These are phyloP conservation scores for Ajuga chamaepitys DNA, from an alignment of 257 asterid genomes.

Conservation along the genomic window DNA sequence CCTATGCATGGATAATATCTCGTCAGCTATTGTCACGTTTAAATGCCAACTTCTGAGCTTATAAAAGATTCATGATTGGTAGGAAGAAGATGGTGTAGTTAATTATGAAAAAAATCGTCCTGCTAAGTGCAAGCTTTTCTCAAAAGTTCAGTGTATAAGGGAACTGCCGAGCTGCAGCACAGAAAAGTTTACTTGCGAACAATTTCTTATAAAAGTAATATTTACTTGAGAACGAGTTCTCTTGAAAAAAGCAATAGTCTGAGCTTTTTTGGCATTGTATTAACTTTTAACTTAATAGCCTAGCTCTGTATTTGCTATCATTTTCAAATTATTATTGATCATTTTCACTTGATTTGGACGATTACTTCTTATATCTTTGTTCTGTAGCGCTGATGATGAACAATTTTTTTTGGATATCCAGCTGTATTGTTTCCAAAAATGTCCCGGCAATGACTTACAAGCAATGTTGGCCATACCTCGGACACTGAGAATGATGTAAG, in stretches of 20 bases:
- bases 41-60: constrained; percentile 1
- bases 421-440: constrained; percentile 69
- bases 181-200: neutral
- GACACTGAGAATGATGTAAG: constrained; percentile 98
- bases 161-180: neutral
- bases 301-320: neutral
- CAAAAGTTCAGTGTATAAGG: neutral
- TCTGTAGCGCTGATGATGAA: constrained; percentile 9
- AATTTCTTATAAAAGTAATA: too few relatives aligned
- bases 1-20: neutral
- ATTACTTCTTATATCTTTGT: neutral
- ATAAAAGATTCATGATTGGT: neutral
- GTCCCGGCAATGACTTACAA: constrained; percentile 80
- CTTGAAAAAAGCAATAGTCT: neutral
- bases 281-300: neutral
- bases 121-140: neutral
- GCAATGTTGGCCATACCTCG: constrained; percentile 92
- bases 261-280: neutral
- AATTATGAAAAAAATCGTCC: neutral
- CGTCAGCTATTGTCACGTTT: neutral
- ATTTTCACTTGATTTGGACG: constrained; percentile 3
- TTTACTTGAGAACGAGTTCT: neutral
- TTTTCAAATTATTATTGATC: neutral
- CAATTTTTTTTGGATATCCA: constrained; percentile 28
- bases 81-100: neutral